Evolutionary conservation across 2,329 filamentous ascomycete genomes (phyloP).

Genomic region (Trichophyton mentagrophytes): DNA sequence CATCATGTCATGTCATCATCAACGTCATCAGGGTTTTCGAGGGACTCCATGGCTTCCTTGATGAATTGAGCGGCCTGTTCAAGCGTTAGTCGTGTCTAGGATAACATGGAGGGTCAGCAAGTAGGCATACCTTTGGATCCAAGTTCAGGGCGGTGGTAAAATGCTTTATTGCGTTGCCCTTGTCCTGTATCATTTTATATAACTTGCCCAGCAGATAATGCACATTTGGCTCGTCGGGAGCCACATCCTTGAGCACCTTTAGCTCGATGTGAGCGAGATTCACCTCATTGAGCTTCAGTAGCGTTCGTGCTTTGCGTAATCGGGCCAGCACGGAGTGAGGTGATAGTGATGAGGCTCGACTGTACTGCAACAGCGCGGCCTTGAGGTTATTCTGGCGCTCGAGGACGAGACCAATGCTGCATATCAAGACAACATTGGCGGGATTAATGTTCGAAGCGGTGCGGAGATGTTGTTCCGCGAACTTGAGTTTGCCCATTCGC

Average conservation of each 20-base stretch:
- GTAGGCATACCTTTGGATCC: conserved; percentile 73
- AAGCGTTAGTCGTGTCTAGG: conserved; percentile 6
- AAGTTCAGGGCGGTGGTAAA: conserved; percentile 91
- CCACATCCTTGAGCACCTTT: conserved; percentile 76
- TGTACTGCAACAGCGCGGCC: conserved; percentile 68
- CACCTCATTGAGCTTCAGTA: conserved; percentile 61
- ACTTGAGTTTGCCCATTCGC: conserved; percentile 79
- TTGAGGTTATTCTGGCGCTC: conserved; percentile 78
- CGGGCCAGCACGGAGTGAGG: conserved; percentile 70
- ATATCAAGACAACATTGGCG: conserved; percentile 81
- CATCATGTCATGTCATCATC: conserved; percentile 36
- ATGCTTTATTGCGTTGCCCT: conserved; percentile 70
- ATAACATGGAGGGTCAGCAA: conserved; percentile 9
- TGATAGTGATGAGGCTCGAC: conserved; percentile 66
- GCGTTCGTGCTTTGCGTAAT: conserved; percentile 81
- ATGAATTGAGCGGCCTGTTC: conserved; percentile 75
- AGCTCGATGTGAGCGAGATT: conserved; percentile 68
- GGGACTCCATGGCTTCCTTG: conserved; percentile 88
- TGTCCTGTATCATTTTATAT: conserved; percentile 47
- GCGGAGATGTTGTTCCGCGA: conserved; percentile 82
- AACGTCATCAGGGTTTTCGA: conserved; percentile 63
- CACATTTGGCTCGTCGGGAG: conserved; percentile 88
- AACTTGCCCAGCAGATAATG: conserved; percentile 74
- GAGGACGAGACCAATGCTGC: conserved; percentile 78
- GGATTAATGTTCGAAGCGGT: conserved; percentile 83